Evolutionary conservation across 805 yeast genomes (phyloP).

Genomic region (Spencermartinsiella europaea): DNA sequence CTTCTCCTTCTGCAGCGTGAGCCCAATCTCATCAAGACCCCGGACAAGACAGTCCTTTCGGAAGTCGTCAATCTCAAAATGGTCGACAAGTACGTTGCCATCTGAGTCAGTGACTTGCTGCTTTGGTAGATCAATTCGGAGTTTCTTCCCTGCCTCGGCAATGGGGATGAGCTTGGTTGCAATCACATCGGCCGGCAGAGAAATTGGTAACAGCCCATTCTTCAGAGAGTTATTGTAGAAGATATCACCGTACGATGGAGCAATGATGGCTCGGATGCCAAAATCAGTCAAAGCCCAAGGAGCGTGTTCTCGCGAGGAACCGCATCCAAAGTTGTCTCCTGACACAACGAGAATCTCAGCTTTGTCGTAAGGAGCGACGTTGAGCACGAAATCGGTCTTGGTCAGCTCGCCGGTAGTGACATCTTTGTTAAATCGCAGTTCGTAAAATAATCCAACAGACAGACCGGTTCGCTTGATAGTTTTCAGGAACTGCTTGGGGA

Average conservation of each 20-base stretch:
- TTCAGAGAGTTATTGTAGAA: slow-evolving; percentile 96
- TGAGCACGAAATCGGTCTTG: slow-evolving; percentile 86
- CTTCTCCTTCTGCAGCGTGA: slow-evolving; percentile 85
- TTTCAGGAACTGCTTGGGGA: slow-evolving; percentile 96
- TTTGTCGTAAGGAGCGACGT: slow-evolving; percentile 72
- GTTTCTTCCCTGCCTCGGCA: slow-evolving; percentile 64
- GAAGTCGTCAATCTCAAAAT: slow-evolving; percentile 84
- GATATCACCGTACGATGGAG: slow-evolving; percentile 97
- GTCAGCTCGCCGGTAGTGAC: slow-evolving; percentile 46
- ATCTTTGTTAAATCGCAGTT: slow-evolving; percentile 67
- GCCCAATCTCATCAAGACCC: slow-evolving; percentile 95
- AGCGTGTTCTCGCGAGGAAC: slow-evolving; percentile 98
- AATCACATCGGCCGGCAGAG: slow-evolving; percentile 78
- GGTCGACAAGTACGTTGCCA: slow-evolving; percentile 70
- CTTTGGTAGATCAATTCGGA: slow-evolving; percentile 79
- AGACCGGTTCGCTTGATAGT: slow-evolving; percentile 97
- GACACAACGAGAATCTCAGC: slow-evolving; percentile 84
- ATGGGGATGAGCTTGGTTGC: slow-evolving; percentile 67
- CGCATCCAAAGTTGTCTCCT: slow-evolving; percentile 98
- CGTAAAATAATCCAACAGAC: slow-evolving; percentile 82
- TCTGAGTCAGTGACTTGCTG: slow-evolving; percentile 68
- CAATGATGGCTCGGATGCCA: slow-evolving; percentile 92
- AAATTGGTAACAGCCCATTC: slow-evolving; percentile 90
- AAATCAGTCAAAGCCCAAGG: slow-evolving; percentile 99
- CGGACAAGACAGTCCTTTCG: slow-evolving; percentile 92